Base-by-base conservation (phyloP, 179 eudicot genomes). In the Carnegiea gigantea region DNA sequence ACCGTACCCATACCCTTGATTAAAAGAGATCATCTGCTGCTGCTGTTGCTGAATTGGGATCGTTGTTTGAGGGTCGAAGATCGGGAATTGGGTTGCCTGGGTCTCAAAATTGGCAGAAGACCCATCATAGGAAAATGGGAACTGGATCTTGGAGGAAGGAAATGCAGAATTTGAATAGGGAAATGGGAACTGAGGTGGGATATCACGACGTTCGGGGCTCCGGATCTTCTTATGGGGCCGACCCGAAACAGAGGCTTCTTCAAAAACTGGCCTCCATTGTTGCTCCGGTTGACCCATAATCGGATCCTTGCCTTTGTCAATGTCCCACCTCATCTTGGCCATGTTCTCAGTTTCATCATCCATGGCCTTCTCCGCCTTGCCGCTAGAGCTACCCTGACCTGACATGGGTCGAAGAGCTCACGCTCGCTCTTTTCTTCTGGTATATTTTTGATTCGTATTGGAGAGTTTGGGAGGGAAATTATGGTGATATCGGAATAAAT, bases 1-100 rank as follows among this genome's bases (percentile, higher is more conserved):
- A 28, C 80, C 73, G 71, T 83, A 72, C 57, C 80, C 78, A n/a
- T 59, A 57, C 0, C 85, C 85, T 43, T 85, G 87, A 48, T 80
- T 73, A 44, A 86, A 86, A 21, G 86, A 86, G 36, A 86, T 86
- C 84, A 83, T 83, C 36, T 85, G 82, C 77, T 86, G 86, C 18
- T 65, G 79, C 20, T 79, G 44, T 40, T 40, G 82, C 4, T 78
- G 85, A 26, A 65, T 1, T 36, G 73, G 44, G 23, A 9, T 20
- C 44, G 85, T 24, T 38, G 36, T 7, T 67, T 77, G 46, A 51
- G 77, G 33, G 23, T 73, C 77, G 30, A 65, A 73, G 38, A 67
- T 72, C 51, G 87, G 77, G 46, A 79, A 73, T 21, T 74, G 81
- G 14, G 76, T 54, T 5, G 53, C 38, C 38, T 13, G 74, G 6